Base-by-base conservation (phyloP, 352 stramenopile genomes). In the Pythium dissimile region DNA sequence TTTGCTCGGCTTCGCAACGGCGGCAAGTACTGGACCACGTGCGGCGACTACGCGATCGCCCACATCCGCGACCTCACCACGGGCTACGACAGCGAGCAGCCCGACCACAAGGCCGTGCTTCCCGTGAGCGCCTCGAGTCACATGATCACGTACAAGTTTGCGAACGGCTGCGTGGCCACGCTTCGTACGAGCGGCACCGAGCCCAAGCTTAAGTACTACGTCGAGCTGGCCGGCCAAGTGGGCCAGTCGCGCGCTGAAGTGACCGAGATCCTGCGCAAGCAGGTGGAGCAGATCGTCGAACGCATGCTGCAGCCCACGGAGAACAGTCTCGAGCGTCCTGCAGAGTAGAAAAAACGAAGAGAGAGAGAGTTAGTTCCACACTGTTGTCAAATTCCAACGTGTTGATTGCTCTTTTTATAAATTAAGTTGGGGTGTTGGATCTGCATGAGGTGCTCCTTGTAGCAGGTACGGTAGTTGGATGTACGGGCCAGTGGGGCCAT, bases 121-220 rank as follows among this genome's bases (percentile, higher is more conserved):
- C 95, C 97, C 1, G 89, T 94, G 15, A 97, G 87, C 58, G 75
- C 78, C 31, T 92, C 91, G 38, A 96, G 77, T 30, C 92, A 98
- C 46, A 99, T 99, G 97, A 97, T 99, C 68, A 98, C 95, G 26
- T 97, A 98, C 71, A 82, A 79, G 31, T 99, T 99, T 61, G 71
- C 62, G 20, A 99, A 99, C 75, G 96, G 96, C 47, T 97, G 89
- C 64, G 91, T 98, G 39, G 88, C 94, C 18, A 98, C 97, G 49
- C 86, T 99, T 52, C 89, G 97, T 59, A 98, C 95, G 31, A 99
- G 94, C 68, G 97, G 97, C 18, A 99, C 97, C 12, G 97, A 99
- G 71, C 97, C 97, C 20, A 99, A 99, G 75, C 96, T 99, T 58
- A 99, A 99, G 76, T 99, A 98, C 68, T 99, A 99, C 69, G 88